Percentiles rank a stretch among this genome's conserved stretches.
Evolutionary conservation across 768 basidiomycete genomes (phyloP).

Genomic region (Pleurotus giganteus): DNA sequence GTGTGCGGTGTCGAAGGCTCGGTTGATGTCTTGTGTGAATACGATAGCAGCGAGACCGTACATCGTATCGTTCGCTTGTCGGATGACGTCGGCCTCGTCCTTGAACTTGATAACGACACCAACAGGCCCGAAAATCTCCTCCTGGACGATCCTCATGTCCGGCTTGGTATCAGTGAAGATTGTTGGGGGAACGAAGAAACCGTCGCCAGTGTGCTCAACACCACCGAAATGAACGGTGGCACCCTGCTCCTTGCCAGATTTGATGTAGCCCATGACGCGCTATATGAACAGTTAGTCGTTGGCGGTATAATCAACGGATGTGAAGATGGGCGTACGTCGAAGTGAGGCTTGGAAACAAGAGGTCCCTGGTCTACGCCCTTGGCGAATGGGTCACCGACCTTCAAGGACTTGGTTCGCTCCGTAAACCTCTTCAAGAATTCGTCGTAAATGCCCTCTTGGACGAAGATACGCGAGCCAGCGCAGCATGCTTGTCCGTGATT

Average conservation of each 20-base stretch:
- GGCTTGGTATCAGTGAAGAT: constrained; percentile 61
- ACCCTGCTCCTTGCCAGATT: constrained; percentile 64
- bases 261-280: constrained; percentile 72
- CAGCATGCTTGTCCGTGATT: constrained; percentile 80
- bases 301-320: background rate
- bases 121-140: constrained; percentile 78
- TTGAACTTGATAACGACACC: constrained; percentile 69
- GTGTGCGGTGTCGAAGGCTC: constrained; percentile 72
- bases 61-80: constrained; percentile 79
- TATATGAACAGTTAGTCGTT: constrained; percentile 17
- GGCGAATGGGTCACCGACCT: constrained; percentile 72
- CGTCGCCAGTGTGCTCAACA: constrained; percentile 50
- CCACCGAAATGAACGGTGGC: constrained; percentile 65
- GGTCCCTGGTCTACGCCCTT: constrained; percentile 68
- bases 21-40: constrained; percentile 76
- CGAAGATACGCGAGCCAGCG: constrained; percentile 82
- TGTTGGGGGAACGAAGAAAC: constrained; percentile 59
- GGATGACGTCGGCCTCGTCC: constrained; percentile 59
- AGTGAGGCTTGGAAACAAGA: constrained; percentile 74
- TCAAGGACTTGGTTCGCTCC: constrained; percentile 48
- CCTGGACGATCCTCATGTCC: constrained; percentile 65
- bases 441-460: constrained; percentile 78
- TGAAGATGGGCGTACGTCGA: constrained; percentile 48
- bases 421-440: constrained; percentile 66
- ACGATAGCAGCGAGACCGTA: constrained; percentile 90